Evolutionary conservation across 495 filamentous ascomycete genomes (phyloP), one percentile per base, ranked within the genome.

Genomic region (Penicillium antarcticum): DNA sequence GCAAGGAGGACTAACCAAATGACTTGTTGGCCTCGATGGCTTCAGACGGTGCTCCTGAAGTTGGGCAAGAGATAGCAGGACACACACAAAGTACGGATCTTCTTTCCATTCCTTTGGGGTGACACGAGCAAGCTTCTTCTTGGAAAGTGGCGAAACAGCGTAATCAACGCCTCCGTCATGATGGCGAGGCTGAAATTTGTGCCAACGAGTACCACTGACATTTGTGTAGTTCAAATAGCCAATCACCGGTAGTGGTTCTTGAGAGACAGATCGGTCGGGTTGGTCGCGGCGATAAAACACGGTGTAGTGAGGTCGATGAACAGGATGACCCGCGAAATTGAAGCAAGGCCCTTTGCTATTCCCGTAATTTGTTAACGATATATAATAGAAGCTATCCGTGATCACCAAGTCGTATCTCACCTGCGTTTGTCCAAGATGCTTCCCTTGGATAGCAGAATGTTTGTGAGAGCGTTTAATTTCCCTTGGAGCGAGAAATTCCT

Each of bases 51-150:
- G 46, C 45, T 58, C 52, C 31, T 62, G 59, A 23, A 53, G 45
- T 40, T 62, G 59, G 7, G 55, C 47, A 38, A 62, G 21, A 31
- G 59, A 29, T 40, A 62, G 32, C 35, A 62, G 45, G 11, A 50
- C 4, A 35, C 51, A 62, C 14, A 58, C 18, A 24, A 62, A 53
- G 32, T 62, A 58, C 1, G 59, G 59, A 35, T 62, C 59, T 31
- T 58, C 48, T 10, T 24, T 53, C 59, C 59, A 58, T 40, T 58
- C 43, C 10, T 19, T 12, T 40, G 59, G 59, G 23, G 48, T 62
- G 8, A 52, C 18, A 7, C 16, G 58, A 31, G 29, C 26, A 16
- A 51, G 31, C 29, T 45, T n/a, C 14, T 51, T 49, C 11, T 37
- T 42, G 41, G 4, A 21, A 45, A 58, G 12, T 41, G 19, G n/a